These are phyloP conservation scores for Penicillium crustosum DNA, from an alignment of 2,329 filamentous ascomycete genomes.

Conservation along the genomic window DNA sequence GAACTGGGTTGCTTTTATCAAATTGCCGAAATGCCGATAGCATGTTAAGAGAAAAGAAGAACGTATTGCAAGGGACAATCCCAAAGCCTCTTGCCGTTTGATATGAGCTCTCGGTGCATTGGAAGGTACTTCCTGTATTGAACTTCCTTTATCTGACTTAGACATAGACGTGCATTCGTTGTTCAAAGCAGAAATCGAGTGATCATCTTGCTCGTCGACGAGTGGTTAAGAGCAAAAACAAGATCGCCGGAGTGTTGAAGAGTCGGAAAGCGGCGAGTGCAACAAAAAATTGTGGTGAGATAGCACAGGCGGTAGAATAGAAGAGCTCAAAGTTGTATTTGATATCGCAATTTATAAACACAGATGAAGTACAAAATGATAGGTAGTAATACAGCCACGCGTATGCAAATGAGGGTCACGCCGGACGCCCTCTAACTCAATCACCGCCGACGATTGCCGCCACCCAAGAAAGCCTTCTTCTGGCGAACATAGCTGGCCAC, in stretches of 20 bases:
- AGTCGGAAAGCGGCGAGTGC: background rate
- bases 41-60: background rate
- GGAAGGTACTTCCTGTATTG: background rate
- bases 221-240: background rate
- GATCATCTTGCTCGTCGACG: background rate
- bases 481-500: constrained; percentile 65
- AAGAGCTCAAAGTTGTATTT: constrained; percentile 10
- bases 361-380: constrained; percentile 12
- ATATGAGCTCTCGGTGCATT: background rate
- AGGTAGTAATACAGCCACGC: constrained; percentile 13
- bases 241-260: background rate
- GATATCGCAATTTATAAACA: constrained; percentile 13
- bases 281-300: background rate
- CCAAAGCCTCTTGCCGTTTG: background rate
- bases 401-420: constrained; percentile 10
- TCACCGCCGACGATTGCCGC: constrained; percentile 22
- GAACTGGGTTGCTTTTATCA: background rate
- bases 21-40: background rate
- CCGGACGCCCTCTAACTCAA: constrained; percentile 14
- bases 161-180: background rate
- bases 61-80: background rate
- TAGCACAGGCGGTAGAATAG: background rate
- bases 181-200: background rate
- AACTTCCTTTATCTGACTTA: background rate
- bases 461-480: constrained; percentile 48